Conservation (phyloP, 805 yeast species). For the Yarrowia sp. region DNA sequence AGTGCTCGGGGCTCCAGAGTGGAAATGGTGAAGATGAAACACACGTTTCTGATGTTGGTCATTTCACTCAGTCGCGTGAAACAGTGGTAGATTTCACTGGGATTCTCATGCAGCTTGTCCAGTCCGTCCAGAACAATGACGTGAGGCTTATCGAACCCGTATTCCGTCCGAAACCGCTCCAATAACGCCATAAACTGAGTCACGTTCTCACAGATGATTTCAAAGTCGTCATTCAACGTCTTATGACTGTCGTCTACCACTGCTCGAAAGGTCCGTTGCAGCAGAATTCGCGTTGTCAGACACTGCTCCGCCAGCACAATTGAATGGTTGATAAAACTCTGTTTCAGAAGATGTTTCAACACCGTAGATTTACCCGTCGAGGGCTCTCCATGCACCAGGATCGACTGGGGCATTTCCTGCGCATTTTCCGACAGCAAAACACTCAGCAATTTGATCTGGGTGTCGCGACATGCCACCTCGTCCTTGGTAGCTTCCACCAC, state of each 20-base stretch:
- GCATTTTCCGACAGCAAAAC: constrained; percentile 28
- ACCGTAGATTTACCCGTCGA: constrained; percentile 48
- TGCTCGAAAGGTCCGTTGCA: constrained; percentile 46
- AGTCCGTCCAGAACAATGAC: constrained; percentile 51
- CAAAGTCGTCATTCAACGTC: constrained; percentile 31
- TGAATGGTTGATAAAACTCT: constrained; percentile 37
- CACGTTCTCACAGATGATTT: constrained; percentile 43
- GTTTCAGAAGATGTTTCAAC: constrained; percentile 38
- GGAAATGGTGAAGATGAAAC: constrained; percentile 44
- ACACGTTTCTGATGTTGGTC: constrained; percentile 40
- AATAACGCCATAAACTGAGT: constrained; percentile 43
- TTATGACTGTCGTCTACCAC: constrained; percentile 42
- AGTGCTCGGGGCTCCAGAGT: constrained; percentile 46
- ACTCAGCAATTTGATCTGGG: constrained; percentile 30
- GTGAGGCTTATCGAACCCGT: constrained; percentile 41
- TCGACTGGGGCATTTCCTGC: constrained; percentile 36
- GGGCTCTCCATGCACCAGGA: constrained; percentile 49
- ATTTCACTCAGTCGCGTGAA: constrained; percentile 45
- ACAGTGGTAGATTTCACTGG: constrained; percentile 42
- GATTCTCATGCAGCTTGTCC: constrained; percentile 47
- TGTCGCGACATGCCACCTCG: constrained; percentile 26
- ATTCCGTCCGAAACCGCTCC: constrained; percentile 38
- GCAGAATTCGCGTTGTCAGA: constrained; percentile 45
- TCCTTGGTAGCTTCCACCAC: neutral
- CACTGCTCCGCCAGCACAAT: constrained; percentile 49